phyloP scores from a whole-genome alignment of 305 asterid species.

The Fraxinus sp. region DNA sequence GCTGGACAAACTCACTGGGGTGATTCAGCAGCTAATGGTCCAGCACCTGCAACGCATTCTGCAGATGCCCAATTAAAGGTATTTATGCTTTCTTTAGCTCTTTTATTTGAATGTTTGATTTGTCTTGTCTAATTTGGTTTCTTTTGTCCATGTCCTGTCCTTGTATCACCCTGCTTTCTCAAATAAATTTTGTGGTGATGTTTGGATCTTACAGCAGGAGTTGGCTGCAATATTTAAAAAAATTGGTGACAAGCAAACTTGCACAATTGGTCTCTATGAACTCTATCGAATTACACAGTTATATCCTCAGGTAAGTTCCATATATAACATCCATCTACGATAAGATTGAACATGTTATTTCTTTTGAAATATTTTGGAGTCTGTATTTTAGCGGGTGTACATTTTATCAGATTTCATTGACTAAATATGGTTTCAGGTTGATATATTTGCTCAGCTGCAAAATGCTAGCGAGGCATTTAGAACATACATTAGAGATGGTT shows the following conservation, averaged over 20 bases:
- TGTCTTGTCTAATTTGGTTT: background rate
- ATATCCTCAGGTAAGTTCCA: constrained; percentile 75
- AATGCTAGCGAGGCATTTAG: constrained; percentile 98
- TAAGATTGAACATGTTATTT: background rate
- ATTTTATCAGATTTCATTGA: constrained; percentile 5
- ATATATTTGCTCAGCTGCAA: constrained; percentile 93
- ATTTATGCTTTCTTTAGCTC: background rate
- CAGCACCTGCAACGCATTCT: constrained; percentile 83
- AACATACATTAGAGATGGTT: constrained; percentile 94
- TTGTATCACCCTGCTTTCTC: background rate
- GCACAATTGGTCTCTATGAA: constrained; percentile 96
- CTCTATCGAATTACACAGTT: constrained; percentile 93
- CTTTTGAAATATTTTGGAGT: background rate
- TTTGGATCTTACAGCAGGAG: constrained; percentile 76
- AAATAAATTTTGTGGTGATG: constrained; percentile 5
- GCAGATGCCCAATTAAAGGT: constrained; percentile 96
- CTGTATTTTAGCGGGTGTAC: background rate
- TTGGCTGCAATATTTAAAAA: constrained; percentile 97
- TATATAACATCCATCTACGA: background rate
- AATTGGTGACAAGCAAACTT: constrained; percentile 99
- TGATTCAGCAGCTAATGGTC: constrained; percentile 79
- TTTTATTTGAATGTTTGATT: background rate
- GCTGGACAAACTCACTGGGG: constrained; percentile 97
- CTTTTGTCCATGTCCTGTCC: background rate
- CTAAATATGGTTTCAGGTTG: constrained; percentile 65